phyloP scores from a whole-genome alignment of 2,329 filamentous ascomycete genomes.

The Sphaerostilbella broomeana region DNA sequence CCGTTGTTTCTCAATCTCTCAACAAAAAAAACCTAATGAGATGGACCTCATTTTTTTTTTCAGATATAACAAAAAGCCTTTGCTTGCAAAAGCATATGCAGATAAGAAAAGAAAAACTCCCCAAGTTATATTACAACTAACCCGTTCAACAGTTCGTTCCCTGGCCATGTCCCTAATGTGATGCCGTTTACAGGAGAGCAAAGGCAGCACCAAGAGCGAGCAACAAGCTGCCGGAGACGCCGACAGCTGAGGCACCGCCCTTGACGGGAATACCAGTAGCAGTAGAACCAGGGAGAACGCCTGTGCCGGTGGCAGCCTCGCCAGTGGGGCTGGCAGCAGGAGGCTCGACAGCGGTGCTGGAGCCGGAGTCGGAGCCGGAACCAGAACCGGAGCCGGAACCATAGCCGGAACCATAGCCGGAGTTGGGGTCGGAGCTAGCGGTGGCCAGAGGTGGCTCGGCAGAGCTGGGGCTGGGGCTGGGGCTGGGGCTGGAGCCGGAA shows the following conservation, averaged over 20 bases:
- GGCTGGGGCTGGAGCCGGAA: slow-evolving; percentile 5
- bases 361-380: too few relatives aligned
- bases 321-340: slow-evolving; percentile 15
- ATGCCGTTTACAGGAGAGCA: slow-evolving; percentile 30
- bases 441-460: slow-evolving; percentile 11
- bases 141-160: slow-evolving; percentile 2
- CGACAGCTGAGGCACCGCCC: slow-evolving; percentile 26
- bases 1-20: slow-evolving; percentile 6
- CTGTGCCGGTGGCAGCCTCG: slow-evolving; percentile 18
- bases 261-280: slow-evolving; percentile 16
- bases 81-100: slow-evolving; percentile 14
- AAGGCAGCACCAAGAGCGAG: slow-evolving; percentile 37
- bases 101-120: slow-evolving; percentile 8
- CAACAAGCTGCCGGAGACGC: slow-evolving; percentile 37
- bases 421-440: too few relatives aligned
- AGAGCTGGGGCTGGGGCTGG: background rate
- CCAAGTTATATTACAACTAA: slow-evolving; percentile 11
- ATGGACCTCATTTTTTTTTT: slow-evolving; percentile 5
- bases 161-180: slow-evolving; percentile 6
- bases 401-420: too few relatives aligned
- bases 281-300: slow-evolving; percentile 15
- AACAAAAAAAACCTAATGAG: slow-evolving; percentile 8
- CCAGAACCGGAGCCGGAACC: too few relatives aligned
- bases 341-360: slow-evolving; percentile 14
- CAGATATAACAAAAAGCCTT: slow-evolving; percentile 6